Evolutionary conservation across 2,329 filamentous ascomycete species (phyloP), one percentile per base, ranked within the genome.

Genomic region (Apiospora pterosperma): DNA sequence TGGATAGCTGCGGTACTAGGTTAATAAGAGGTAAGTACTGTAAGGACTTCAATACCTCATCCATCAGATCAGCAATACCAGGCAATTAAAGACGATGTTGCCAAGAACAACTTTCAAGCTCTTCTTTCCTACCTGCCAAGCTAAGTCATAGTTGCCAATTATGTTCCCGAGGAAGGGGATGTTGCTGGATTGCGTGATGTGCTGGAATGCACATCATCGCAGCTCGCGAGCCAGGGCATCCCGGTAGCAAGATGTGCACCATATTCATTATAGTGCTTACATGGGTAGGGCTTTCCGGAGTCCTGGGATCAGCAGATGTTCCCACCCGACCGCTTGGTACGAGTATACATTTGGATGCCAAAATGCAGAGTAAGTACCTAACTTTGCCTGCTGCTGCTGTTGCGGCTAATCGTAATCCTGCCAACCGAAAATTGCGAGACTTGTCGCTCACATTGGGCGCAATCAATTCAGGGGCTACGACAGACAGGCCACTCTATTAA

Each of bases 141-240:
- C n/a, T n/a, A n/a, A n/a, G n/a, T n/a, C n/a, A n/a, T 12, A 19
- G 16, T n/a, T 55, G 48, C 48, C 48, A 34, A 28, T 8, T n/a
- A 55, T 55, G 48, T 55, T 55, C 48, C 34, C 48, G 48, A 55
- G 34, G 48, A 34, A 10, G 48, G 16, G 28, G 8, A n/a, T 19
- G 28, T 55, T 55, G 28, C 48, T 55, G 48, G n/a, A 55, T 55
- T 55, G 48, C 48, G 48, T 55, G 16, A 34, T 55, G 48, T 25
- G 48, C 48, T 55, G 48, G 48, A 55, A 55, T 34, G 48, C 48
- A 55, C 48, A 55, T 55, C 48, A 55, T 55, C 48, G 48, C 48
- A 55, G 34, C 19, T 12, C 34, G 19, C 34, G 48, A 55, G 48
- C 28, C 48, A 55, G 48, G 48, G 48, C 28, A 55, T 31, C 48